Base-by-base conservation (phyloP, 768 basidiomycete genomes). In the Psilocybe cubensis region DNA sequence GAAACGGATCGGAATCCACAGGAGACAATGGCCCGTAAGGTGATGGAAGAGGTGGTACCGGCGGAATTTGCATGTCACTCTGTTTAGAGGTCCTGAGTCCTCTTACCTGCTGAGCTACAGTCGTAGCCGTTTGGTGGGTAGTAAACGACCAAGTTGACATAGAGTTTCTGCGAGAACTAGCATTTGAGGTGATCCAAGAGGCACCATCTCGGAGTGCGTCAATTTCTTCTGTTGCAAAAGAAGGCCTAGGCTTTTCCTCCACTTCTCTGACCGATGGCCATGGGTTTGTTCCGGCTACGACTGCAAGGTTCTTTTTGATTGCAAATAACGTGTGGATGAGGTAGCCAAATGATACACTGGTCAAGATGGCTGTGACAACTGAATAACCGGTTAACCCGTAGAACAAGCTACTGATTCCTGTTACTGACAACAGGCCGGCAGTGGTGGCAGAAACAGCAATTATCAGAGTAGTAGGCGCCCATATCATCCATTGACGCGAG, bases 141-240 rank as follows among this genome's bases (percentile, higher is more conserved):
- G 87, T 86, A 70, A 89, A 88, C 0, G 88, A 89, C 82, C 87
- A 90, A 17, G 81, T 81, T 7, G 88, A 91, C 24, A 83, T 68
- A 0, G 88, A 88, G 42, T 81, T 79, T 54, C 74, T 82, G 42
- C 77, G 78, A 28, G 83, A 83, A 52, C 82, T 79, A 4, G 83
- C 76, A 41, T 82, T 79, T 46, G 89, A 91, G 0, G 90, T 89
- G 58, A 92, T 83, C 89, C 90, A 91, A n/a, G 89, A 90, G 47
- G 83, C 84, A 49, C 89, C 88, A 61, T 91, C 89, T 20, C 85
- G 84, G 50, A 91, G 77, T 18, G 77, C 87, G 58, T 91, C 86
- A 47, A 91, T 77, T 51, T 92, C 89, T 63, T 89, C 88, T 0
- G 86, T 86, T 17, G 80, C 79, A 64, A 90, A 88, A 0, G 87